Evolutionary conservation across 805 yeast genomes (phyloP).

Genomic region (Candida palmyrensis): DNA sequence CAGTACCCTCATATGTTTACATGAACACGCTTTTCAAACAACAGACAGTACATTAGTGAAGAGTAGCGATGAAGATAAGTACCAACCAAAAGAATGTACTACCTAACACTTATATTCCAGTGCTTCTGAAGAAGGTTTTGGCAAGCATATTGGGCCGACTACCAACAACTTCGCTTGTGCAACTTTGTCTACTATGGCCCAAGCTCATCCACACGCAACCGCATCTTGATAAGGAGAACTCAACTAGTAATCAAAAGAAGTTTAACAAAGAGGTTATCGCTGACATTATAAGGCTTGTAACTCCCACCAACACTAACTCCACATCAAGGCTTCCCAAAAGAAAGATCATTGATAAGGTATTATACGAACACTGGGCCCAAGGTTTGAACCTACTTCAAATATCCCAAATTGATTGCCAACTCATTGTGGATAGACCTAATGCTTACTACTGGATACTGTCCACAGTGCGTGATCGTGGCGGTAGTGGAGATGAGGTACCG

Average conservation of each 20-base stretch:
- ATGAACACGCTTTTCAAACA: too few species aligned
- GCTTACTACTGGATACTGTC: constrained; percentile 45
- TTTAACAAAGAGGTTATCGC: constrained; percentile 15
- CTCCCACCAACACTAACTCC: background rate
- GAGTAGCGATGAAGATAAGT: too few species aligned
- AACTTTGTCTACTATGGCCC: constrained; percentile 32
- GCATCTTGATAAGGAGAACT: constrained; percentile 9
- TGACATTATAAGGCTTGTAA: constrained; percentile 7
- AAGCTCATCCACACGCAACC: constrained; percentile 25
- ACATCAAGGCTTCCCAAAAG: constrained; percentile 19
- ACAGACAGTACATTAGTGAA: too few species aligned
- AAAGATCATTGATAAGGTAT: constrained; percentile 38
- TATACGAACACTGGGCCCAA: constrained; percentile 45
- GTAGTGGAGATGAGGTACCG: constrained; percentile 18
- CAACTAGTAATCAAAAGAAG: constrained; percentile 14
- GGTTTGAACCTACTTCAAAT: constrained; percentile 63
- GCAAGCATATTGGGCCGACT: constrained; percentile 19
- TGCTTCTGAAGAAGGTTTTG: constrained; percentile 16
- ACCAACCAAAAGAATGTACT: too few species aligned
- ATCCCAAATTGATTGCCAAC: constrained; percentile 66
- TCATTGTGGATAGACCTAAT: constrained; percentile 54
- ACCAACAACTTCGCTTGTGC: constrained; percentile 27
- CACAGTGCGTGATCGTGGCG: constrained; percentile 33
- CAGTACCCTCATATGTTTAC: too few species aligned
- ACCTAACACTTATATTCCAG: constrained; percentile 37